Percentiles rank a stretch among this genome's conserved stretches.
Evolutionary conservation across 192 early-diverging fungal genomes (phyloP).

Genomic region (Dissophora globulifera): DNA sequence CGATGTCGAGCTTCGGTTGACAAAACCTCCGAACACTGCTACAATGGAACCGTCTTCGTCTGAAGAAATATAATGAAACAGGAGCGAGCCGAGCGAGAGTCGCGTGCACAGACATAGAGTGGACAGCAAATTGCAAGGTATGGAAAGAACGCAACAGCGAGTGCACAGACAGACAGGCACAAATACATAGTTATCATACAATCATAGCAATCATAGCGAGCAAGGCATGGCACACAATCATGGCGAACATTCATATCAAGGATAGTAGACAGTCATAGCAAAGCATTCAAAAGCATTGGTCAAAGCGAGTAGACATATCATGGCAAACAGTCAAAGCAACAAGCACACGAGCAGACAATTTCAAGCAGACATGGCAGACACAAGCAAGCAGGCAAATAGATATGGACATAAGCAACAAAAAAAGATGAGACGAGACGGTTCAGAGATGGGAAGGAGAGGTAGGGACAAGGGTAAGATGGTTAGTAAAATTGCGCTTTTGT

Average conservation of each 20-base stretch:
- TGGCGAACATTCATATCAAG: too few species aligned
- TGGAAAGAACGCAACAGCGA: too few species aligned
- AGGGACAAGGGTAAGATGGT: not conserved
- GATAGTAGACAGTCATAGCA: too few species aligned
- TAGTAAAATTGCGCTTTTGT: slow-evolving; percentile 4
- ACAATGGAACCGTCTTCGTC: slow-evolving; percentile 9
- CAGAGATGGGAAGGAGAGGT: not conserved
- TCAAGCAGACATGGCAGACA: not conserved
- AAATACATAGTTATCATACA: too few species aligned
- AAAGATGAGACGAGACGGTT: not conserved
- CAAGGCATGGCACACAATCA: too few species aligned
- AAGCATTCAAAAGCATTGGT: too few species aligned
- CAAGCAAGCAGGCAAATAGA: not conserved
- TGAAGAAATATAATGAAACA: not conserved
- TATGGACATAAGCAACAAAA: not conserved
- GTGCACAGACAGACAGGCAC: too few species aligned
- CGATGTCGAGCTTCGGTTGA: not conserved
- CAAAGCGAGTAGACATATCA: too few species aligned
- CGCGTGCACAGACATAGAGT: not conserved
- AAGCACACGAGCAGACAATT: not conserved
- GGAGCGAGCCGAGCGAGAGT: not conserved
- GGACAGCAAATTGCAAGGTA: not conserved
- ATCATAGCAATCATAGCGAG: too few species aligned
- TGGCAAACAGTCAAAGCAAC: too few species aligned
- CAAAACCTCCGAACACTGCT: slow-evolving; percentile 11